Conservation (phyloP, 2,329 filamentous ascomycete species). For the Endothia cerciana region DNA sequence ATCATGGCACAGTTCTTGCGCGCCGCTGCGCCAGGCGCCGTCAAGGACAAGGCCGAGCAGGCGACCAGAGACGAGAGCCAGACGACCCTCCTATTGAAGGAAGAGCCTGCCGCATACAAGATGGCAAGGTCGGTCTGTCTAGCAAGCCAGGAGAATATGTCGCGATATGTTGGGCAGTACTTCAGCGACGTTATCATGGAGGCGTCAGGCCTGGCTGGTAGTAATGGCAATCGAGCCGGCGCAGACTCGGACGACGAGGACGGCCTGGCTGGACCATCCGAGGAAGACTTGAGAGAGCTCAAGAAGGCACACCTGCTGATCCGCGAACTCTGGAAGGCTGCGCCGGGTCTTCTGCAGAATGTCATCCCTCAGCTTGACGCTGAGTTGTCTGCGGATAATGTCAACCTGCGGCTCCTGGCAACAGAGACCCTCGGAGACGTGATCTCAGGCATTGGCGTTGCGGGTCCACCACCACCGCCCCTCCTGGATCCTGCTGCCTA, state of each 20-base stretch:
- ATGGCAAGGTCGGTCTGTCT: slow-evolving; percentile 97
- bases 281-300: slow-evolving; percentile 84
- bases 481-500: slow-evolving; percentile 81
- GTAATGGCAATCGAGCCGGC: slow-evolving; percentile 61
- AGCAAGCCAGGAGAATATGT: slow-evolving; percentile 89
- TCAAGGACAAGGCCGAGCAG: slow-evolving; percentile 60
- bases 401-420: slow-evolving; percentile 82
- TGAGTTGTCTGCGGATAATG: slow-evolving; percentile 87
- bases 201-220: slow-evolving; percentile 65
- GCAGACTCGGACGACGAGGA: slow-evolving; percentile 69
- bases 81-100: slow-evolving; percentile 81
- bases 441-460: slow-evolving; percentile 89
- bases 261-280: slow-evolving; percentile 65
- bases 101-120: slow-evolving; percentile 89
- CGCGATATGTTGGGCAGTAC: slow-evolving; percentile 90
- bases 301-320: slow-evolving; percentile 88
- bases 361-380: slow-evolving; percentile 93
- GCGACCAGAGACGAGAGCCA: slow-evolving; percentile 72
- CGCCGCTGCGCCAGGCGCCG: slow-evolving; percentile 72
- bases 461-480: slow-evolving; percentile 76
- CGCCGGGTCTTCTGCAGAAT: slow-evolving; percentile 84
- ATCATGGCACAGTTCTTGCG: slow-evolving; percentile 95
- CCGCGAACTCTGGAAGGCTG: slow-evolving; percentile 90
- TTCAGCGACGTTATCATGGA: slow-evolving; percentile 97
- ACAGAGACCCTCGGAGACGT: slow-evolving; percentile 96